Evolutionary conservation across 1,139 yeast species (phyloP).

Genomic region (Debaryomyces sp.): DNA sequence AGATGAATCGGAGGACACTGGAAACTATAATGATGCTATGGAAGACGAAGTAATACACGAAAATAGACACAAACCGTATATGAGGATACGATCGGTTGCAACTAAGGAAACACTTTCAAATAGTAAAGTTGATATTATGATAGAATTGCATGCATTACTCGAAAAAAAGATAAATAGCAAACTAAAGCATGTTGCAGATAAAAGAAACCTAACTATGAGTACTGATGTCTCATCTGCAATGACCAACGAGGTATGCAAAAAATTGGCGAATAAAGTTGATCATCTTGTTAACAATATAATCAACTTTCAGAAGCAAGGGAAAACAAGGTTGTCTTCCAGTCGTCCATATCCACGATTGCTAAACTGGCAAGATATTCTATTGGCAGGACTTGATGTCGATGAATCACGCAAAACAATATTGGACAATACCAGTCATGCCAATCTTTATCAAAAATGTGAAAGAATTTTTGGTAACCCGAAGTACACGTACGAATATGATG

Average conservation of each 20-base stretch:
- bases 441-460: conserved; percentile 25
- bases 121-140: conserved; percentile 34
- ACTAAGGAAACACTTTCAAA: conserved; percentile 22
- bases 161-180: conserved; percentile 31
- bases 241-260: conserved; percentile 21
- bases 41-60: conserved; percentile 5
- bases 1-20: neutral
- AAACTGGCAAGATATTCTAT: conserved; percentile 33
- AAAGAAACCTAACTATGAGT: conserved; percentile 14
- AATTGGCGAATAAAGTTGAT: conserved; percentile 26
- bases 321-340: conserved; percentile 4
- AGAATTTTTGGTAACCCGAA: conserved; percentile 22
- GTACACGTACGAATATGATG: conserved; percentile 26
- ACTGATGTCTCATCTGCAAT: conserved; percentile 24
- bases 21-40: conserved; percentile 11
- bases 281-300: conserved; percentile 12
- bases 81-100: conserved; percentile 11
- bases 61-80: conserved; percentile 4
- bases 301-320: conserved; percentile 3
- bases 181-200: conserved; percentile 14
- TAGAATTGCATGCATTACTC: conserved; percentile 42
- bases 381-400: conserved; percentile 23
- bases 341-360: conserved; percentile 10
- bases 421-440: conserved; percentile 14
- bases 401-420: conserved; percentile 16